A percentile compares a stretch with the other conserved stretches of the same genome.
Conservation (phyloP, 257 asterid genomes). For the Solanum lignicaule region DNA sequence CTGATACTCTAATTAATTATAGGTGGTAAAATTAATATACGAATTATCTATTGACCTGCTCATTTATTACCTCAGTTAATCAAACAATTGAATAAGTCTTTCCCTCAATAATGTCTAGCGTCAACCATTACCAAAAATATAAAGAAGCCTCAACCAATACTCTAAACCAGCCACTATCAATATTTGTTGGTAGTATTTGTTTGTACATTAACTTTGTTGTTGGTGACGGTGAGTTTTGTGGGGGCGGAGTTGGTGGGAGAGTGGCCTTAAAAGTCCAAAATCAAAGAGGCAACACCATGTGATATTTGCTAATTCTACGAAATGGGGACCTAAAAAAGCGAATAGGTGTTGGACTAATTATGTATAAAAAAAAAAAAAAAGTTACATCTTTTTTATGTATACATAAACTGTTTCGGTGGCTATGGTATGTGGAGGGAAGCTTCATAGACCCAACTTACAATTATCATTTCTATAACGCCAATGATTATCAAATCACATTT, state of each 20-base stretch:
- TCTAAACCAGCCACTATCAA: background rate
- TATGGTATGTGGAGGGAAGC: background rate
- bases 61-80: background rate
- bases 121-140: background rate
- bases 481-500: background rate
- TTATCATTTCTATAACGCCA: background rate
- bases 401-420: background rate
- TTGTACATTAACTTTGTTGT: background rate
- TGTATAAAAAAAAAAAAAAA: background rate
- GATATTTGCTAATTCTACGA: background rate
- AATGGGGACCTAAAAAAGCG: background rate
- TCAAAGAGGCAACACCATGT: background rate
- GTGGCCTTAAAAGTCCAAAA: background rate
- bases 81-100: background rate
- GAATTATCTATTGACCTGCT: background rate
- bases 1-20: no score
- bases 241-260: constrained; percentile 1
- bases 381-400: background rate
- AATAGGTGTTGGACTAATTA: background rate
- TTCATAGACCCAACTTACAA: background rate
- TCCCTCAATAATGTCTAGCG: background rate
- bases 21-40: background rate
- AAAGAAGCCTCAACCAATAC: background rate
- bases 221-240: constrained; percentile 1
- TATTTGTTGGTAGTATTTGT: background rate